Conservation (phyloP, 2,329 filamentous ascomycete genomes). For the Colletotrichum falcatum region DNA sequence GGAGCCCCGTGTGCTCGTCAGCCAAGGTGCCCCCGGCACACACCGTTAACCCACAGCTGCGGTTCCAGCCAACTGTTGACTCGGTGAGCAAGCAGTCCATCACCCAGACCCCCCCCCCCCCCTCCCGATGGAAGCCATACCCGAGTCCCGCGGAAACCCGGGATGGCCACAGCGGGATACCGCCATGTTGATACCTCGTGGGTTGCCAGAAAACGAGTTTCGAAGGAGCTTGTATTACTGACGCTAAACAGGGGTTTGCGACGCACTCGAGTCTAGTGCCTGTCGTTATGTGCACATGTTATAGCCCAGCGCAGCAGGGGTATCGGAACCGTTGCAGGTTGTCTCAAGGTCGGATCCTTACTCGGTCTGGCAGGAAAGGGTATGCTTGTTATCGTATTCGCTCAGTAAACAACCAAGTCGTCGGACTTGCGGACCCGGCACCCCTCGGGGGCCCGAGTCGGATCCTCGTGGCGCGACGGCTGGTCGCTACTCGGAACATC, state of each 20-base stretch:
- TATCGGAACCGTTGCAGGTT: conserved; percentile 42
- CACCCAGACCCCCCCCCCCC: too few relatives aligned
- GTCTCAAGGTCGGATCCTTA: conserved; percentile 26
- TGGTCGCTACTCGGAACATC: conserved; percentile 4
- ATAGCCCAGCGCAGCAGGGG: conserved; percentile 43
- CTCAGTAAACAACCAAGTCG: neutral
- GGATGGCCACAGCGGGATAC: neutral
- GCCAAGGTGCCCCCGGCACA: neutral
- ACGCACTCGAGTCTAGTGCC: conserved; percentile 34
- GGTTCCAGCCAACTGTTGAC: neutral
- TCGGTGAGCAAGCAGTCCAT: neutral
- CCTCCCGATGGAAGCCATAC: neutral
- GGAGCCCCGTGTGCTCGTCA: neutral
- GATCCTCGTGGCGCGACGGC: neutral
- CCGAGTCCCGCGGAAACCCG: neutral
- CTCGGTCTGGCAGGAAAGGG: neutral
- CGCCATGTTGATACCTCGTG: neutral
- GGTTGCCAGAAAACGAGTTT: conserved; percentile 9
- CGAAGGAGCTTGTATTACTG: conserved; percentile 18
- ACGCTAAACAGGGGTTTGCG: conserved; percentile 41
- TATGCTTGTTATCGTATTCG: conserved; percentile 1
- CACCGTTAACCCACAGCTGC: neutral
- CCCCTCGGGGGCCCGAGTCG: neutral
- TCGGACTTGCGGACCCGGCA: neutral
- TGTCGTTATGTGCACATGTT: conserved; percentile 42